phyloP scores from a whole-genome alignment of 2,329 filamentous ascomycete species.

The Colletotrichum cordylinicola region DNA sequence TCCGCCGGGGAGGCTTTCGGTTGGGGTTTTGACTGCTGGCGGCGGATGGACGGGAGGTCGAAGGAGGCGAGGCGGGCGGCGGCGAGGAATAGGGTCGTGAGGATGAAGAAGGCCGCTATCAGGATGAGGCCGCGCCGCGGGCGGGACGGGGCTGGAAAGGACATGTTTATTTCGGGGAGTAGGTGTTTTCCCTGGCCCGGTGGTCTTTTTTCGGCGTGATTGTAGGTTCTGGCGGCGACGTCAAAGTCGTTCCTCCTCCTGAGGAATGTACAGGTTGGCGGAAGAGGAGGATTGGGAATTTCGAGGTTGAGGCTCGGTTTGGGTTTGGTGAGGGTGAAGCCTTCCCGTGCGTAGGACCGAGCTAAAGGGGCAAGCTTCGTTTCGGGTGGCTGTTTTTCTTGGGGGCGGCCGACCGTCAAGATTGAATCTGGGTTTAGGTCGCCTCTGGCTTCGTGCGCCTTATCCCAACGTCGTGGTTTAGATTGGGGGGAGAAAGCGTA shows the following conservation, averaged over 20 bases:
- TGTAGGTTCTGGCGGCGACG: neutral
- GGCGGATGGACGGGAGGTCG: slow-evolving; percentile 15
- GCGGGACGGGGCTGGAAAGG: slow-evolving; percentile 4
- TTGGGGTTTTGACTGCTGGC: slow-evolving; percentile 2
- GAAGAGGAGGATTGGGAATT: neutral
- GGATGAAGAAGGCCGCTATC: slow-evolving; percentile 31
- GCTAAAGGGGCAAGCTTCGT: neutral
- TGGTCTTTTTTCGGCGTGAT: neutral
- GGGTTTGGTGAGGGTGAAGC: neutral
- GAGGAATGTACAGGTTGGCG: neutral
- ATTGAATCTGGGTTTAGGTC: neutral
- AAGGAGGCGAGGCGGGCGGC: slow-evolving; percentile 34
- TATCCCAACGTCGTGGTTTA: neutral
- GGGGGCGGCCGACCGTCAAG: neutral
- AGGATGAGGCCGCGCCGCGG: slow-evolving; percentile 1
- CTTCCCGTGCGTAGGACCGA: neutral
- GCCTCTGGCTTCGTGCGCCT: neutral
- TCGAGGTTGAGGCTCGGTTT: neutral
- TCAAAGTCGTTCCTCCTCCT: neutral
- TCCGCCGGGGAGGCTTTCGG: slow-evolving; percentile 29
- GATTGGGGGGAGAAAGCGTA: neutral
- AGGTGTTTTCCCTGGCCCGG: neutral
- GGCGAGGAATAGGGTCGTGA: slow-evolving; percentile 38
- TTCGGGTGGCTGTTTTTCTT: neutral
- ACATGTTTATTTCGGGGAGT: neutral